Evolutionary conservation across 495 filamentous ascomycete species (phyloP).

Genomic region (Recurvomyces mirabilis): DNA sequence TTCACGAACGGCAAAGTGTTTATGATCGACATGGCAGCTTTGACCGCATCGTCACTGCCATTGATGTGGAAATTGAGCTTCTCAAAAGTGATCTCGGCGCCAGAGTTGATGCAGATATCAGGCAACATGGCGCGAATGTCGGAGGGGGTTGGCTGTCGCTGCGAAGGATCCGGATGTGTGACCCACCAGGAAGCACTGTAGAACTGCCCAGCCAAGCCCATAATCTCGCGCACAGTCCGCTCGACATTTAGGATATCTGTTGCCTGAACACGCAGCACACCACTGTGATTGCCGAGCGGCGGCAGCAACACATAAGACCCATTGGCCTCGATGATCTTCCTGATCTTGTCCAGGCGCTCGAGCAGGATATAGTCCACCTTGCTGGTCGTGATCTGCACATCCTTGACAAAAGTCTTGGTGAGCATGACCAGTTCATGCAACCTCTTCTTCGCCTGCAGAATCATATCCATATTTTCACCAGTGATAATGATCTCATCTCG

Average conservation of each 20-base stretch:
- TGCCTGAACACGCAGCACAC: slow-evolving; percentile 76
- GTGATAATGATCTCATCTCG: slow-evolving; percentile 90
- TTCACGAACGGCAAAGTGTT: slow-evolving; percentile 83
- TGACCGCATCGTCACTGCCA: slow-evolving; percentile 90
- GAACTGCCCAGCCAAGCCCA: slow-evolving; percentile 91
- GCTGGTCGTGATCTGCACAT: slow-evolving; percentile 68
- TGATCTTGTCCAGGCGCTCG: slow-evolving; percentile 84
- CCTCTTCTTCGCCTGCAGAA: slow-evolving; percentile 76
- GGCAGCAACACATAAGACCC: slow-evolving; percentile 89
- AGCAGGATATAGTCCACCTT: slow-evolving; percentile 93
- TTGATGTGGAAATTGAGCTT: slow-evolving; percentile 87
- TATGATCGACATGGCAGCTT: slow-evolving; percentile 83
- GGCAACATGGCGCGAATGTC: slow-evolving; percentile 84
- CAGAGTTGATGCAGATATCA: slow-evolving; percentile 92
- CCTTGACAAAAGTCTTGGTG: slow-evolving; percentile 81
- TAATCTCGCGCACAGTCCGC: slow-evolving; percentile 85
- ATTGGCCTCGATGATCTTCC: slow-evolving; percentile 94
- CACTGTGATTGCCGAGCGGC: slow-evolving; percentile 65
- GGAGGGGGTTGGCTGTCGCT: slow-evolving; percentile 57
- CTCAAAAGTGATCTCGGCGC: slow-evolving; percentile 87
- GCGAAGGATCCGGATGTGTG: slow-evolving; percentile 58
- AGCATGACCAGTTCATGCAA: slow-evolving; percentile 66
- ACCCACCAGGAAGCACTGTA: slow-evolving; percentile 97
- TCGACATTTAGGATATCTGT: slow-evolving; percentile 87
- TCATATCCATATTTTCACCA: slow-evolving; percentile 66